Percentiles rank a stretch among this genome's conserved stretches.
These are phyloP conservation scores for Chenopodium album DNA, from an alignment of 148 eudicot species.

Conservation along the genomic window DNA sequence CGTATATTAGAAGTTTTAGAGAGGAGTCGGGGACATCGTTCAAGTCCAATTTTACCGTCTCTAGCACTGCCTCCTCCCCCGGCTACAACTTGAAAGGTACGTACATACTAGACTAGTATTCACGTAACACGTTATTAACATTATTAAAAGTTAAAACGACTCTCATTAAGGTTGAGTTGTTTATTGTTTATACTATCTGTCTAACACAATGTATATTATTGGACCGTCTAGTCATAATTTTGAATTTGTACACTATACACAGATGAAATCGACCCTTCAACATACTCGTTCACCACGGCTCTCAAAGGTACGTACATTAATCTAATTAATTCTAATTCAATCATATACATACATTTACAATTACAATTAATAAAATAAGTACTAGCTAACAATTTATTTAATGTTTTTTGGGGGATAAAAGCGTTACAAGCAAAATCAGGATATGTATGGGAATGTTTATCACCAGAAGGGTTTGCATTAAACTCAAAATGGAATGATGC, in stretches of 20 bases:
- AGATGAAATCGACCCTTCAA: conserved; percentile 94
- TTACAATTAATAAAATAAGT: too few relatives aligned
- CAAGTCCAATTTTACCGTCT: conserved; percentile 69
- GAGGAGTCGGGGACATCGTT: conserved; percentile 60
- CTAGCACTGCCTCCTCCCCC: conserved; percentile 94
- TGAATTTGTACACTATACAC: conserved; percentile 19
- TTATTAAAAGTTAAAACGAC: too few relatives aligned
- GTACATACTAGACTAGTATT: not conserved
- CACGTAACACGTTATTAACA: too few relatives aligned
- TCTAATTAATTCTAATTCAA: too few relatives aligned
- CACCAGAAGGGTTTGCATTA: conserved; percentile 74
- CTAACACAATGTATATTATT: not conserved
- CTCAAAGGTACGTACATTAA: conserved; percentile 55
- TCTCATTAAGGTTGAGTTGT: too few relatives aligned
- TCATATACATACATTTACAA: too few relatives aligned
- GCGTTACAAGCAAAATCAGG: conserved; percentile 83
- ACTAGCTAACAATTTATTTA: too few relatives aligned
- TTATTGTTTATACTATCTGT: too few relatives aligned
- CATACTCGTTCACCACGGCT: conserved; percentile 89
- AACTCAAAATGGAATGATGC: conserved; percentile 97
- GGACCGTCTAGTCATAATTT: not conserved
- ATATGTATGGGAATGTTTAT: conserved; percentile 66
- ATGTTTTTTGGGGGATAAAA: conserved; percentile 15
- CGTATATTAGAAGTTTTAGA: conserved; percentile 60
- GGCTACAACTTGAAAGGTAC: conserved; percentile 76